These are phyloP conservation scores for Aspergillus puulaauensis DNA, from an alignment of 2,329 filamentous ascomycete genomes.

Conservation along the genomic window DNA sequence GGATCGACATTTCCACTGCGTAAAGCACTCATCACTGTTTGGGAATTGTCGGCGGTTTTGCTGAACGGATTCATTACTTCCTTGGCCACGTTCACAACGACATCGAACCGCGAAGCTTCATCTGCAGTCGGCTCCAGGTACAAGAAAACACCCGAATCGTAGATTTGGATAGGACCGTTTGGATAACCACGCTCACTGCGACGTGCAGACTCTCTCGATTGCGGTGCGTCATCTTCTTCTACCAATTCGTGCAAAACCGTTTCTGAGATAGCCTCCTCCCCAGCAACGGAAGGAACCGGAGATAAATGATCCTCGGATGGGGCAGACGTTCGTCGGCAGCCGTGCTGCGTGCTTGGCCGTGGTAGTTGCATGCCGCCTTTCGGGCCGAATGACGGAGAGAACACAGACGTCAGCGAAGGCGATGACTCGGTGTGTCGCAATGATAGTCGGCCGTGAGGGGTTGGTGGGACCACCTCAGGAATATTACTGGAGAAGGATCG, in stretches of 20 bases:
- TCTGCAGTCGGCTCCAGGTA: conserved; percentile 63
- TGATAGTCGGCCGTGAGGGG: conserved; percentile 54
- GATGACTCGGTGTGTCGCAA: conserved; percentile 64
- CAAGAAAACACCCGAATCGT: conserved; percentile 61
- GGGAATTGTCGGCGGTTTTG: conserved; percentile 28
- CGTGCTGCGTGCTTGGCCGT: conserved; percentile 34
- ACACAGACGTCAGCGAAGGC: conserved; percentile 55
- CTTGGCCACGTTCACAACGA: conserved; percentile 65
- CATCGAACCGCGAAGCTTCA: conserved; percentile 61
- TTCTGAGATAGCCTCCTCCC: conserved; percentile 25
- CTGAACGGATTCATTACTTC: conserved; percentile 63
- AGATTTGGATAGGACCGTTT: conserved; percentile 63
- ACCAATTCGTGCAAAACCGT: conserved; percentile 47
- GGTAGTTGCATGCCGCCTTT: conserved; percentile 54
- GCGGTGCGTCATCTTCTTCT: conserved; percentile 50
- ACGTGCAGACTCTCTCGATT: conserved; percentile 57
- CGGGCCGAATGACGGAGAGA: conserved; percentile 52
- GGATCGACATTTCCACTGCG: conserved; percentile 47
- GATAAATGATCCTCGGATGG: conserved; percentile 32
- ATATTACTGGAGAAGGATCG: conserved; percentile 49
- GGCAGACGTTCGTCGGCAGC: conserved; percentile 26
- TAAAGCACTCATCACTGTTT: conserved; percentile 44
- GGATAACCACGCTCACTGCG: conserved; percentile 64
- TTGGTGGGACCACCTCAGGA: conserved; percentile 57
- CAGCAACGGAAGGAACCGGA: conserved; percentile 25